These are phyloP conservation scores for Plasmodium vinckei DNA, from an alignment of 169 alveolate genomes.

Conservation along the genomic window DNA sequence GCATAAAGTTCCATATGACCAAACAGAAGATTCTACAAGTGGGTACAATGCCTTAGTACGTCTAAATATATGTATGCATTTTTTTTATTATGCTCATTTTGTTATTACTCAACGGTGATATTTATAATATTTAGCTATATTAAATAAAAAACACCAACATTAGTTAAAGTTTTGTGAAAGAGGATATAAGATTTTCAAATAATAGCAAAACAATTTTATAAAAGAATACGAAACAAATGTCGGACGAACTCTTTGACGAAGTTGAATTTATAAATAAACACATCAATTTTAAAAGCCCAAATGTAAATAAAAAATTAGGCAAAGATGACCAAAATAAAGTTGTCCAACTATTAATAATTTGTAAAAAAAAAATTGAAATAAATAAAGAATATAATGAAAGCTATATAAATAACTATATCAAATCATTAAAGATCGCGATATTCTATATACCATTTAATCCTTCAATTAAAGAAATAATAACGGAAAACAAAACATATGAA, in stretches of 20 bases:
- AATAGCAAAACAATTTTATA: neutral
- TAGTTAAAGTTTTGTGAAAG: too few relatives aligned
- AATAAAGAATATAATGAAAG: conserved; percentile 10
- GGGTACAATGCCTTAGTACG: too few relatives aligned
- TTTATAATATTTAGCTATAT: too few relatives aligned
- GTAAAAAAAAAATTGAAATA: conserved; percentile 34
- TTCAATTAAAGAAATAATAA: conserved; percentile 41
- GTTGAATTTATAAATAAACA: conserved; percentile 33
- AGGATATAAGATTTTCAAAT: too few relatives aligned
- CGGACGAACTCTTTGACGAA: conserved; percentile 33
- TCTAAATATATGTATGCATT: too few relatives aligned
- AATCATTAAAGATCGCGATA: conserved; percentile 34
- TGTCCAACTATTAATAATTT: conserved; percentile 11
- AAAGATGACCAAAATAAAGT: conserved; percentile 48
- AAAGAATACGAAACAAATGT: conserved; percentile 2
- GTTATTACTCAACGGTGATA: too few relatives aligned
- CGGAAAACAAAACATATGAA: conserved; percentile 42
- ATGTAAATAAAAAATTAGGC: conserved; percentile 25
- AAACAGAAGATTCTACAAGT: too few relatives aligned
- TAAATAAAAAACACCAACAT: too few relatives aligned
- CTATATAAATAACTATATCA: conserved; percentile 24
- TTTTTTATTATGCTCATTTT: too few relatives aligned
- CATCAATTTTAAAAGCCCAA: conserved; percentile 30
- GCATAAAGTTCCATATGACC: too few relatives aligned
- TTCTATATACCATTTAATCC: conserved; percentile 56